phyloP scores from a whole-genome alignment of 78 protist species.

The Creolimax fragrantissima region DNA sequence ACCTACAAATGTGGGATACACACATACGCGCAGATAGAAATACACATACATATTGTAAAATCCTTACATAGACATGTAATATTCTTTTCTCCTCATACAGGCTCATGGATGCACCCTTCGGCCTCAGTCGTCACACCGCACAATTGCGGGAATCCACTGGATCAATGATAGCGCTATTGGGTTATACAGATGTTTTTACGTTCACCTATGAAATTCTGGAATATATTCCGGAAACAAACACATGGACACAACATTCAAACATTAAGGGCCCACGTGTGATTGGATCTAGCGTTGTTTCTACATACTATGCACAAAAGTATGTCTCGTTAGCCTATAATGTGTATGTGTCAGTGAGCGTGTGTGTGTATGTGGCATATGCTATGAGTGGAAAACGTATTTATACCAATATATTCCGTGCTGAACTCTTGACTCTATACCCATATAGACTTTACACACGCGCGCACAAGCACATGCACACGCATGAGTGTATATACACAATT shows the following conservation, averaged over 20 bases:
- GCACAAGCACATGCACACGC: background rate
- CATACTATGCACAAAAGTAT: too few relatives aligned
- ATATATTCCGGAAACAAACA: background rate
- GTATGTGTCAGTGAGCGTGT: too few relatives aligned
- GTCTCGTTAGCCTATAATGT: too few relatives aligned
- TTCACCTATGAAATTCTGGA: background rate
- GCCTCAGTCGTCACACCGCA: background rate
- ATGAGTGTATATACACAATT: background rate
- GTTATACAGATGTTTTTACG: background rate
- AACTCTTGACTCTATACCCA: too few relatives aligned
- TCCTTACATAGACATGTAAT: too few relatives aligned
- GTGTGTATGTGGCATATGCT: too few relatives aligned
- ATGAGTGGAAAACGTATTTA: too few relatives aligned
- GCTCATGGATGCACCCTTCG: background rate
- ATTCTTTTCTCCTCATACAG: too few relatives aligned
- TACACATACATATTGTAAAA: background rate
- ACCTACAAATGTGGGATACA: background rate
- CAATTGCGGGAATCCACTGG: background rate
- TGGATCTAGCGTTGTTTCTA: too few relatives aligned
- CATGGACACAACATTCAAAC: background rate
- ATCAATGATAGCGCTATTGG: background rate
- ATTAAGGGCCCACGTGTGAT: background rate
- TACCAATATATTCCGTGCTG: too few relatives aligned
- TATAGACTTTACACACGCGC: background rate
- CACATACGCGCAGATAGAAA: background rate